Base-by-base conservation (phyloP, 2,329 filamentous ascomycete species). In the Penicillium italicum region DNA sequence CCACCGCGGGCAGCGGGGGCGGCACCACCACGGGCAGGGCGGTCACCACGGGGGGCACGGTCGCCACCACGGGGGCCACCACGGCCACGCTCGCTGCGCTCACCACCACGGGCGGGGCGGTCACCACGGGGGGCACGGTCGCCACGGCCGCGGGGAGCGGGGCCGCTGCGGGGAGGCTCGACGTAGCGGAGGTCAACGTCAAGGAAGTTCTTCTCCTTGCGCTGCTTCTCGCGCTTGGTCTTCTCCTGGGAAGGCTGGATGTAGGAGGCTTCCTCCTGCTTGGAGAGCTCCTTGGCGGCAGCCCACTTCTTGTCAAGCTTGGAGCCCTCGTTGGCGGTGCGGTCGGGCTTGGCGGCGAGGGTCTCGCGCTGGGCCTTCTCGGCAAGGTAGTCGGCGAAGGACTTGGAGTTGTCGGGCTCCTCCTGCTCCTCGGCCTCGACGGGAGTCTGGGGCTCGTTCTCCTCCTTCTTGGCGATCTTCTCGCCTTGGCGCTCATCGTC, bases 241-340 rank as follows among this genome's bases (percentile, higher is more conserved):
- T 97, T 97, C 79, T 87, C 88, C 61, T 80, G 82, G 64, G 82
- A 76, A 67, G 82, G 86, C 69, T 88, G 78, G 72, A 96, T 88
- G 84, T 90, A 97, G 64, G 74, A 72, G 67, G 88, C 85, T 68
- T 91, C 86, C 52, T 84, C 82, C 45, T 80, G 74, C 57, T 73
- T 80, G 69, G 74, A 69, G 68, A 85, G 67, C 61, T 81, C 77
- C 82, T 92, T 95, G 74, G 91, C 91, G 69, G 83, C 82, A 70
- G 89, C 89, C 90, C 92, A 96, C 84, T 97, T 94, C 85, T 94
- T 93, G 82, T 91, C 86, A 69, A 80, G 74, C 81, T 91, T 90
- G 81, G 81, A 84, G 71, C 92, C 92, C 82, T 97, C 92, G 82
- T 97, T 97, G 77, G 93, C 80, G 81, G 91, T 86, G 80, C 94